Conservation (phyloP, 2,329 filamentous ascomycete species). For the Penicillium crustosum region DNA sequence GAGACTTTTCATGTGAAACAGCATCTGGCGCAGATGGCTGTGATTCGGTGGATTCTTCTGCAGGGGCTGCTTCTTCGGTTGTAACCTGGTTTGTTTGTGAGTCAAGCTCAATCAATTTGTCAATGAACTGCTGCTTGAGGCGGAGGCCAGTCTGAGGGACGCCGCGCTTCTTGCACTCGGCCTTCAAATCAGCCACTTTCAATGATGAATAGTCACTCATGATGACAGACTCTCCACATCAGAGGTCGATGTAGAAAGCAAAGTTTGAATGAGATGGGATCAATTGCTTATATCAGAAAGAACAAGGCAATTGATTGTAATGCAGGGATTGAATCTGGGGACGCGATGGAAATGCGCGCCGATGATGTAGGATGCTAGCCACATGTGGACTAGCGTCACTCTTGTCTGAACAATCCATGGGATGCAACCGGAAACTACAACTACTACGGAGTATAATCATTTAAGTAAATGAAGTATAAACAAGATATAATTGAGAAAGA, state of each 20-base stretch:
- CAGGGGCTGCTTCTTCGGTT: conserved; percentile 18
- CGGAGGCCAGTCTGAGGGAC: conserved; percentile 69
- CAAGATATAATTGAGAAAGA: no score
- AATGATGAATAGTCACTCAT: conserved; percentile 59
- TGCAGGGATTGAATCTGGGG: conserved; percentile 20
- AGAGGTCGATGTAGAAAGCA: not conserved
- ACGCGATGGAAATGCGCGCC: conserved; percentile 24
- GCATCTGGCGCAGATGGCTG: conserved; percentile 12
- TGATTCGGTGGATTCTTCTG: conserved; percentile 12
- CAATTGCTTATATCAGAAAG: not conserved
- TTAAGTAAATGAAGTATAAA: not conserved
- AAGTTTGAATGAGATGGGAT: not conserved
- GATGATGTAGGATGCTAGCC: conserved; percentile 24
- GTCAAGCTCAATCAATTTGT: conserved; percentile 56
- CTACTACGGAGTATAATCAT: no score
- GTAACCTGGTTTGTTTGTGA: conserved; percentile 32
- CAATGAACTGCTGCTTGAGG: conserved; percentile 63
- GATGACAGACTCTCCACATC: conserved; percentile 17
- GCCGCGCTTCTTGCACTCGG: conserved; percentile 71
- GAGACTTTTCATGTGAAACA: conserved; percentile 16
- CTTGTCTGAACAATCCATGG: conserved; percentile 1
- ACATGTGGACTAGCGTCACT: conserved; percentile 14
- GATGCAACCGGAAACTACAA: not conserved
- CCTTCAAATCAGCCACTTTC: conserved; percentile 74
- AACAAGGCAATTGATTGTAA: conserved; percentile 2